Percentiles rank a stretch among this genome's conserved stretches.
Conservation (phyloP, 2,329 filamentous ascomycete genomes). For the Colletotrichum godetiae region DNA sequence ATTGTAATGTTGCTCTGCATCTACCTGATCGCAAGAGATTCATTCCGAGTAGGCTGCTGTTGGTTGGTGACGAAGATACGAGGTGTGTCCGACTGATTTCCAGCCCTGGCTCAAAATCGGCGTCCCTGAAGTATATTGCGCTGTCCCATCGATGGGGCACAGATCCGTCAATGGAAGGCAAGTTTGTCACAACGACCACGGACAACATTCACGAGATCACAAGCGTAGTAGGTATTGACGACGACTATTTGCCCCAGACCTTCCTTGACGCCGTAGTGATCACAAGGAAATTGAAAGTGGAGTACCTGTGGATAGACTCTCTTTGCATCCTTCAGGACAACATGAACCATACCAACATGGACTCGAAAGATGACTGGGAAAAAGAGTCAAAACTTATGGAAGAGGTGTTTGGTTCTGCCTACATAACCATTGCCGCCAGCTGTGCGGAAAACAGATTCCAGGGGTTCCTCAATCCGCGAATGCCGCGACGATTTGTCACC, state of each 20-base stretch:
- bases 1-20: not conserved
- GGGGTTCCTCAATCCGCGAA: not conserved
- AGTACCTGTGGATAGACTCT: conserved; percentile 37
- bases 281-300: conserved; percentile 15
- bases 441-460: not conserved
- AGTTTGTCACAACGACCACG: not conserved
- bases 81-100: not conserved
- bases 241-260: conserved; percentile 13
- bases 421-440: not conserved
- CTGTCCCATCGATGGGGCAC: not conserved
- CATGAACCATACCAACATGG: conserved; percentile 24
- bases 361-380: conserved; percentile 9
- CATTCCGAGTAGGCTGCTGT: not conserved
- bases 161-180: not conserved
- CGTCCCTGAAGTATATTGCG: not conserved
- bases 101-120: not conserved
- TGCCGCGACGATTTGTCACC: not conserved
- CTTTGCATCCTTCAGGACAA: conserved; percentile 38
- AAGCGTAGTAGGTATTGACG: not conserved
- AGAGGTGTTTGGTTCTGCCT: conserved; percentile 1
- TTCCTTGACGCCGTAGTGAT: conserved; percentile 26
- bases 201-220: not conserved
- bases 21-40: not conserved
- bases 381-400: conserved; percentile 12
- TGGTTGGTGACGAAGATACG: not conserved